phyloP scores from a whole-genome alignment of 306 rosid species.

The Arachis hypogaea region DNA sequence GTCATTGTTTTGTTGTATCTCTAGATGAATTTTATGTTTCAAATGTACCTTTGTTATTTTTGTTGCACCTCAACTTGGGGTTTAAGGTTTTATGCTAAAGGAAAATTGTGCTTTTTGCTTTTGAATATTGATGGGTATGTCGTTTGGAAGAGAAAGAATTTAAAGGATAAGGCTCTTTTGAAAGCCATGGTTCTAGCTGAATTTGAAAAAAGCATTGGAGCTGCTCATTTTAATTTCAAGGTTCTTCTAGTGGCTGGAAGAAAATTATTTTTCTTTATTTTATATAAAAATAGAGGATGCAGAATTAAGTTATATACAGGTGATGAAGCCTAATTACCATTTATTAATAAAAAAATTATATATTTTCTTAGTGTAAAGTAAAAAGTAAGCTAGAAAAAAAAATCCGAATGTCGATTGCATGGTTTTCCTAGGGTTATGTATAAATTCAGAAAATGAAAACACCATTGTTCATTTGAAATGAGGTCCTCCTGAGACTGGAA shows the following conservation, averaged over 20 bases:
- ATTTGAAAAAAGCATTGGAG: neutral
- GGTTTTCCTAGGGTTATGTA: neutral
- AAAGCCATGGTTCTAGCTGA: slow-evolving; percentile 27
- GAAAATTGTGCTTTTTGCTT: neutral
- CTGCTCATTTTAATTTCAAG: neutral
- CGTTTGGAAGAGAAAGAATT: slow-evolving; percentile 30
- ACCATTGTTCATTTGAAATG: neutral
- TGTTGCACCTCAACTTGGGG: too few relatives aligned
- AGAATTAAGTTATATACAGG: neutral
- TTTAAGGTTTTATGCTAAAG: too few relatives aligned
- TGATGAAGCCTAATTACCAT: neutral
- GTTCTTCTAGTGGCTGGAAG: too few relatives aligned
- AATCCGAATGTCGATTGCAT: neutral
- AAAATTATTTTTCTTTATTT: too few relatives aligned
- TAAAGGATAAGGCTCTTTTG: neutral
- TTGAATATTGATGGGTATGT: slow-evolving; percentile 25
- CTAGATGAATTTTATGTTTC: too few relatives aligned
- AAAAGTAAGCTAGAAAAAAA: neutral
- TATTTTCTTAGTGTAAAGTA: neutral
- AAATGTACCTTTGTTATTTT: too few relatives aligned
- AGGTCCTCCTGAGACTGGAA: neutral
- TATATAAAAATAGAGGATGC: neutral
- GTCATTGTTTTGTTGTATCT: too few relatives aligned
- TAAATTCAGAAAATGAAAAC: neutral
- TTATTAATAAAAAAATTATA: neutral